These are phyloP conservation scores for Tolypocladium sp. DNA, from an alignment of 2,329 filamentous ascomycete species.

Conservation along the genomic window DNA sequence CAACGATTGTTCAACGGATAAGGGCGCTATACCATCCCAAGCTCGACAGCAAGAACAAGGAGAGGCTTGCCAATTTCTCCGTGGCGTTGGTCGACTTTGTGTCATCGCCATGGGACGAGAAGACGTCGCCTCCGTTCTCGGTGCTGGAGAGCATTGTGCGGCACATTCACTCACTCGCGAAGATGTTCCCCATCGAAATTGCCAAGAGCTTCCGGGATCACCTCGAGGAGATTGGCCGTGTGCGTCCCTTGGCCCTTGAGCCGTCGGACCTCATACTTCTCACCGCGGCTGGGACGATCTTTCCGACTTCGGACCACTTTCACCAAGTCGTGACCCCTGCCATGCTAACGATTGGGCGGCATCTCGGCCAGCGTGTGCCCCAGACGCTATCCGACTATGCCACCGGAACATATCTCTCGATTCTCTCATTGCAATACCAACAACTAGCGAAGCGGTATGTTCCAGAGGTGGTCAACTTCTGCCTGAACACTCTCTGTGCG, in stretches of 20 bases:
- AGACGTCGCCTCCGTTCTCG: slow-evolving; percentile 47
- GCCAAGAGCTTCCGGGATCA: slow-evolving; percentile 69
- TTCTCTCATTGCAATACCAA: slow-evolving; percentile 76
- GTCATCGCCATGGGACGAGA: slow-evolving; percentile 34
- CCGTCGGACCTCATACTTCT: slow-evolving; percentile 73
- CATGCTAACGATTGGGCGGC: slow-evolving; percentile 74
- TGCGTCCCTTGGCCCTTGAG: slow-evolving; percentile 41
- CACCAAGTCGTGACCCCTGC: slow-evolving; percentile 90
- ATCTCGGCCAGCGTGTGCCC: slow-evolving; percentile 69
- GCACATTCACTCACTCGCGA: slow-evolving; percentile 86
- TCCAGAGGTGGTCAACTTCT: slow-evolving; percentile 79
- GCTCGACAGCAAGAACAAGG: slow-evolving; percentile 75
- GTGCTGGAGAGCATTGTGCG: slow-evolving; percentile 73
- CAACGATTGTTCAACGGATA: slow-evolving; percentile 79
- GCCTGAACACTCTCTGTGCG: slow-evolving; percentile 61
- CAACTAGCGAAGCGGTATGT: slow-evolving; percentile 75
- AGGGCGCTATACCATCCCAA: slow-evolving; percentile 88
- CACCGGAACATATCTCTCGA: slow-evolving; percentile 69
- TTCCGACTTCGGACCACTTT: slow-evolving; percentile 95
- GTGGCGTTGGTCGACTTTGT: slow-evolving; percentile 56
- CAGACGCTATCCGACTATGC: slow-evolving; percentile 56
- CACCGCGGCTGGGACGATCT: slow-evolving; percentile 74
- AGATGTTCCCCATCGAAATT: slow-evolving; percentile 72
- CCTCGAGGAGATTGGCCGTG: slow-evolving; percentile 45
- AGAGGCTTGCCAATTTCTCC: slow-evolving; percentile 63